Evolutionary conservation across 805 yeast genomes (phyloP), one percentile per base, ranked within the genome.

Genomic region (Teunomyces pallodes): DNA sequence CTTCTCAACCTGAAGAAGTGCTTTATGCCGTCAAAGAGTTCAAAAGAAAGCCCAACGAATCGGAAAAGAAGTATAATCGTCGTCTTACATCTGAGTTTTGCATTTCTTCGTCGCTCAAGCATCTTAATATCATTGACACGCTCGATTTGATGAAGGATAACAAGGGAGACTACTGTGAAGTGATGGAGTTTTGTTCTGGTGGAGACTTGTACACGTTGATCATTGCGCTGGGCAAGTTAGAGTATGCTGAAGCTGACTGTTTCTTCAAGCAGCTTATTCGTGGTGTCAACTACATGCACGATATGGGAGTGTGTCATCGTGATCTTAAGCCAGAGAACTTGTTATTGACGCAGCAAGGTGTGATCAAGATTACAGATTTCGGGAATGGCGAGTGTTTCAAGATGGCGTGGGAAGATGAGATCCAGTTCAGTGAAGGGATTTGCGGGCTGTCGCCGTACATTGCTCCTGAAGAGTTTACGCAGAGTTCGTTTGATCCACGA

Each of bases 321-420:
- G 97, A 90, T 66, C 75, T 90, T 58, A 90, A 90, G 66, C 91
- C 96, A 0, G 97, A 90, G 59, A 90, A 90, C 62, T 66, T 90
- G 39, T 69, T 90, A 48, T 67, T 90, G 36, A 86, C 94, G 0
- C 80, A 82, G 33, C 76, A 77, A 50, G 96, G 96, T 39, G 72
- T 75, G 12, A 65, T 90, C 47, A 90, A 90, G 62, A 86, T 90
- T 50, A 86, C 96, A 2, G 97, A 90, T 70, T 90, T 90, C 58
- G 97, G 97, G 33, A 86, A 84, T 60, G 82, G 87, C 26, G 92
- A 86, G 61, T 86, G 96, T 69, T 81, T 89, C 70, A 74, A 81
- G 62, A 85, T 85, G 84, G 94, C 92, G 0, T 87, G 92, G 94
- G 94, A 87, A 58, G 75, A 74, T 31, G 84, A 77, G 27, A 77